These are phyloP conservation scores for Zygotorulaspora chibaensis DNA, from an alignment of 805 yeast genomes.

Conservation along the genomic window DNA sequence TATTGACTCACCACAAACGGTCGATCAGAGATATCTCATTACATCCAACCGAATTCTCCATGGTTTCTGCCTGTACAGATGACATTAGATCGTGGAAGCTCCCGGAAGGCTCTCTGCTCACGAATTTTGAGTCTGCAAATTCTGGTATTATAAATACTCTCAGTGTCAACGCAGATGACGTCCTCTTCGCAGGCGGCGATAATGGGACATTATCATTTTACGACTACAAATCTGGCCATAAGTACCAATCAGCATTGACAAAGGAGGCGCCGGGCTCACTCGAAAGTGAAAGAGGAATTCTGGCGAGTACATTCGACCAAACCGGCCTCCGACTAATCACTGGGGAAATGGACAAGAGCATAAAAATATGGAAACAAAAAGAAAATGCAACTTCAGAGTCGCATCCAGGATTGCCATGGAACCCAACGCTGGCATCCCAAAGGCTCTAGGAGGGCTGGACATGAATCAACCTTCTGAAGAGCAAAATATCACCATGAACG, in stretches of 20 bases:
- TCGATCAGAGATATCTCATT: conserved; percentile 68
- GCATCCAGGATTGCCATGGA: conserved; percentile 34
- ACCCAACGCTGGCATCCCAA: conserved; percentile 28
- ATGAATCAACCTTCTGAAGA: too few species aligned
- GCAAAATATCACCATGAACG: neutral
- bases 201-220: conserved; percentile 73
- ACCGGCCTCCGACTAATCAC: conserved; percentile 79
- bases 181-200: conserved; percentile 78
- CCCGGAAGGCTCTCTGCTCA: conserved; percentile 71
- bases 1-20: conserved; percentile 81
- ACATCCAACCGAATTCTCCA: conserved; percentile 66
- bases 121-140: conserved; percentile 42
- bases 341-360: conserved; percentile 86
- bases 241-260: conserved; percentile 52
- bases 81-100: conserved; percentile 80
- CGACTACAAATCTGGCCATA: conserved; percentile 70
- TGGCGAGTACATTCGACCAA: conserved; percentile 68
- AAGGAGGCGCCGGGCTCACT: conserved; percentile 66
- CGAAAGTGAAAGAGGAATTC: conserved; percentile 62
- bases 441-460: too few species aligned
- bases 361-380: conserved; percentile 65
- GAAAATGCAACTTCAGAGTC: conserved; percentile 30
- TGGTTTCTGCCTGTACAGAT: conserved; percentile 77
- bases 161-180: conserved; percentile 54
- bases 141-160: conserved; percentile 62